Conservation (phyloP, 1,139 yeast genomes). For the Blastobotrys raffinosifermentans region DNA sequence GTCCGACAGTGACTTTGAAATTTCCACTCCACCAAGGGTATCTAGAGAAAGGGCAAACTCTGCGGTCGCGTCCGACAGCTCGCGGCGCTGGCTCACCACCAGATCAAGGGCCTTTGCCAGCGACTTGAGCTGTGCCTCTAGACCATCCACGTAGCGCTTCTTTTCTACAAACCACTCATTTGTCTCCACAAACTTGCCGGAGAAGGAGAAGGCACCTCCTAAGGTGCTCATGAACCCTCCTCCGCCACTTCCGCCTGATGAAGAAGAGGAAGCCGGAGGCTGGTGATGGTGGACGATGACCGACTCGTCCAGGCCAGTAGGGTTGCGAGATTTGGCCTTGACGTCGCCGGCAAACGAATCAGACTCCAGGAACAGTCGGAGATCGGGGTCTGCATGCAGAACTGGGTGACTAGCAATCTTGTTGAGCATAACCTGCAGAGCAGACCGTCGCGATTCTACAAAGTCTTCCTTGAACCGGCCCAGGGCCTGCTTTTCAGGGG, state of each 20-base stretch:
- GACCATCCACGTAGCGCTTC: slow-evolving; percentile 59
- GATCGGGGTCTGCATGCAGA: slow-evolving; percentile 68
- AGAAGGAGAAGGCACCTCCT: slow-evolving; percentile 47
- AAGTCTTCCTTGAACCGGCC: slow-evolving; percentile 86
- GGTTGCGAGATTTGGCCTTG: slow-evolving; percentile 20
- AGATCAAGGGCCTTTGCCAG: slow-evolving; percentile 67
- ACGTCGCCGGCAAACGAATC: slow-evolving; percentile 58
- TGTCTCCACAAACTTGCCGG: slow-evolving; percentile 62
- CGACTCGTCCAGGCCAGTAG: slow-evolving; percentile 5
- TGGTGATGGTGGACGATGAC: slow-evolving; percentile 3
- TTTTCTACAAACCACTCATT: slow-evolving; percentile 73
- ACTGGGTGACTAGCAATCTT: slow-evolving; percentile 54
- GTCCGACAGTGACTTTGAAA: slow-evolving; percentile 60
- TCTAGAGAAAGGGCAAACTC: slow-evolving; percentile 53
- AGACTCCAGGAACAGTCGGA: slow-evolving; percentile 69
- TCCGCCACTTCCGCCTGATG: slow-evolving; percentile 10
- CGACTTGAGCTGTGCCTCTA: slow-evolving; percentile 68
- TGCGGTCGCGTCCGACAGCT: slow-evolving; percentile 57
- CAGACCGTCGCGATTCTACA: slow-evolving; percentile 76
- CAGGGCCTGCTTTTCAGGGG: slow-evolving; percentile 91
- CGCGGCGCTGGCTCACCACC: slow-evolving; percentile 70
- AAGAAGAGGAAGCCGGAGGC: slow-evolving; percentile 8
- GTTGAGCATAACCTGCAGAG: slow-evolving; percentile 81
- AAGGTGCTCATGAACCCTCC: slow-evolving; percentile 60
- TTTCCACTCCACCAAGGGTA: slow-evolving; percentile 67